Base-by-base conservation (phyloP, 495 filamentous ascomycete species). In the Daldinia vernicosa region DNA sequence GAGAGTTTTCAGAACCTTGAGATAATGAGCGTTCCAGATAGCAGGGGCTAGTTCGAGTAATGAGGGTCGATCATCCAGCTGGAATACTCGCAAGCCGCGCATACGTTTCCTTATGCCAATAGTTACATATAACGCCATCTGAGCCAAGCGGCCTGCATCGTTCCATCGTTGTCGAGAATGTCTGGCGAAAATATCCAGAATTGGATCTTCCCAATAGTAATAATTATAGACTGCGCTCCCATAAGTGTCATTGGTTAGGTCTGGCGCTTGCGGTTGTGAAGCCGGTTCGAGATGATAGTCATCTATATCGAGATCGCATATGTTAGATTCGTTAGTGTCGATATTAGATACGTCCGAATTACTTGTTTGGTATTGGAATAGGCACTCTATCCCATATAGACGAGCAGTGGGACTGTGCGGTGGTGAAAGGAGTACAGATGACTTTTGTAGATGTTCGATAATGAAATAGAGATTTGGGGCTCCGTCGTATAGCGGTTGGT, bases 21-120 rank as follows among this genome's bases (percentile, higher is more conserved):
- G 75, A 64, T 84, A 83, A 5, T 66, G 76, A 28, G 79, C 73
- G 56, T 84, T 81, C 81, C 81, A 84, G 5, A 83, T 79, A 54
- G 78, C 75, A 22, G 82, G 82, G 6, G 82, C 82, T 45, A 84
- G 67, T 6, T 81, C 78, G 1, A 83, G 75, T n/a, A 84, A 54
- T 4, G 81, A 74, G 2, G 77, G 78, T 4, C 51, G 63, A 9
- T 6, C 19, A 19, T 51, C 61, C 1, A 63, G 66, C 14, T 59
- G 69, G 40, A 62, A 64, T 2, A 66, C 62, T 52, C 63, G 75
- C 15, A 77, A 55, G 14, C 80, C 80, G 5, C 63, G 51, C 1
- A 60, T 32, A 6, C 55, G 60, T 50, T 69, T 76, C 69, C 67
- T 79, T 12, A 78, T 51, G 24, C 80, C 80, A 15, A 80, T 65